A percentile compares a stretch with the other conserved stretches of the same genome.
Evolutionary conservation across 495 filamentous ascomycete genomes (phyloP).

Genomic region (Physcia stellaris): DNA sequence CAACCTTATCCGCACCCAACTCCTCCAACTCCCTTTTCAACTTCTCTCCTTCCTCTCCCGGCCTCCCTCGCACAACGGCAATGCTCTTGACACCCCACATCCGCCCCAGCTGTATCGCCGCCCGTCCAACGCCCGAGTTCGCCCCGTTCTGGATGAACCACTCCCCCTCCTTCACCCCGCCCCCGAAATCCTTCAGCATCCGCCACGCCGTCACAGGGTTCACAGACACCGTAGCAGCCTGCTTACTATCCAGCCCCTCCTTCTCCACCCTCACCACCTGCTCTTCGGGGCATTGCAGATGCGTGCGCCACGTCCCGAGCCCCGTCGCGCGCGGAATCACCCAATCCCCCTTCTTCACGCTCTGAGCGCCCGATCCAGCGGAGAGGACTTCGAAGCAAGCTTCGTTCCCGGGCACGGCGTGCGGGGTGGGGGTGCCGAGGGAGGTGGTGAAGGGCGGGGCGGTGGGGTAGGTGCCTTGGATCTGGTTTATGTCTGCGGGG

Average conservation of each 20-base stretch:
- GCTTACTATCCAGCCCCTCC: conserved; percentile 51
- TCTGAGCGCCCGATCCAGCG: conserved; percentile 42
- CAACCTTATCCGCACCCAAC: conserved; percentile 65
- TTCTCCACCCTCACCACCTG: conserved; percentile 54
- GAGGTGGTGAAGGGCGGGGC: conserved; percentile 58
- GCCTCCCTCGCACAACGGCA: conserved; percentile 66
- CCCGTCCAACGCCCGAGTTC: conserved; percentile 79
- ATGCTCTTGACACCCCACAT: conserved; percentile 80
- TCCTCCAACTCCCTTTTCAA: conserved; percentile 56
- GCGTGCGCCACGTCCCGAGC: conserved; percentile 88
- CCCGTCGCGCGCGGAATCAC: conserved; percentile 70
- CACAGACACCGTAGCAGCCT: conserved; percentile 74
- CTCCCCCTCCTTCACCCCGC: conserved; percentile 47
- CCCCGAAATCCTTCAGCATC: conserved; percentile 75
- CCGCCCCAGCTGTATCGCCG: conserved; percentile 70
- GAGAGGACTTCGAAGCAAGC: conserved; percentile 75
- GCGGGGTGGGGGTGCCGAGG: conserved; percentile 60
- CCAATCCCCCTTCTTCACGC: conserved; percentile 65
- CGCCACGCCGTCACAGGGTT: conserved; percentile 90
- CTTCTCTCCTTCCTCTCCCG: conserved; percentile 45
- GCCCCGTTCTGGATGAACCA: conserved; percentile 98
- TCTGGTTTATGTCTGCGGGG: conserved; percentile 91
- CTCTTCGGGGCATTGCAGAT: conserved; percentile 56
- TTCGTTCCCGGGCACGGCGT: conserved; percentile 77
- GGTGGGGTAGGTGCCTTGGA: conserved; percentile 91